Percentiles rank a stretch among this genome's conserved stretches.
Conservation (phyloP, 2,329 filamentous ascomycete species). For the Fusarium tanahbumbuense region DNA sequence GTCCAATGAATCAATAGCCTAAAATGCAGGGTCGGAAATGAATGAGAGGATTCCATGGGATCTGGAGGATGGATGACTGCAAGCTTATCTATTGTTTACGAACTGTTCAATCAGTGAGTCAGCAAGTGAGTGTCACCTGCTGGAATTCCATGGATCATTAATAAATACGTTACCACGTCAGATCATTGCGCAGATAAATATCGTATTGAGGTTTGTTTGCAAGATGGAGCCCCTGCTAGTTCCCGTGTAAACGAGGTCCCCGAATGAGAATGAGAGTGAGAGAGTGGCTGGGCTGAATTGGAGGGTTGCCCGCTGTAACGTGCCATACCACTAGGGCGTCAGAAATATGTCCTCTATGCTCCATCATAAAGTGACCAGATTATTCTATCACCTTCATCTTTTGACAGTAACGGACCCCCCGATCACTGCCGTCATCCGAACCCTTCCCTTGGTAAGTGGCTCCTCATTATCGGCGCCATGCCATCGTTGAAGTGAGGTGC, state of each 20-base stretch:
- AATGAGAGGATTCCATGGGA: slow-evolving; percentile 3
- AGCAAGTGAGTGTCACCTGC: slow-evolving; percentile 1
- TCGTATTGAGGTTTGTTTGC: slow-evolving; percentile 9
- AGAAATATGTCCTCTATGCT: too few species aligned
- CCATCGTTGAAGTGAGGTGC: background rate
- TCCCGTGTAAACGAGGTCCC: slow-evolving; percentile 32
- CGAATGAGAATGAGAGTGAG: background rate
- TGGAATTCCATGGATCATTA: slow-evolving; percentile 1
- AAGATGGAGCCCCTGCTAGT: slow-evolving; percentile 24
- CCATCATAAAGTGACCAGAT: background rate
- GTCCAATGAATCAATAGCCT: slow-evolving; percentile 5
- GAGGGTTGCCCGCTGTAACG: slow-evolving; percentile 17
- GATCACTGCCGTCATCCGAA: slow-evolving; percentile 26
- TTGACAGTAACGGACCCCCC: background rate
- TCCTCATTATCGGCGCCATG: background rate
- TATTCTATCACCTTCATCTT: background rate
- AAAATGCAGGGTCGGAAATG: slow-evolving; percentile 17
- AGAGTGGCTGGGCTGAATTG: slow-evolving; percentile 14
- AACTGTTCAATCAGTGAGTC: background rate
- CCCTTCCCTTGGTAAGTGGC: slow-evolving; percentile 16
- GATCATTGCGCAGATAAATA: slow-evolving; percentile 1
- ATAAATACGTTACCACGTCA: background rate
- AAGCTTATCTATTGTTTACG: background rate
- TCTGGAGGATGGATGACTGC: background rate
- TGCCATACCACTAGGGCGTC: background rate